Evolutionary conservation across 2,329 filamentous ascomycete genomes (phyloP).

Genomic region (Raffaelea ambrosiae): DNA sequence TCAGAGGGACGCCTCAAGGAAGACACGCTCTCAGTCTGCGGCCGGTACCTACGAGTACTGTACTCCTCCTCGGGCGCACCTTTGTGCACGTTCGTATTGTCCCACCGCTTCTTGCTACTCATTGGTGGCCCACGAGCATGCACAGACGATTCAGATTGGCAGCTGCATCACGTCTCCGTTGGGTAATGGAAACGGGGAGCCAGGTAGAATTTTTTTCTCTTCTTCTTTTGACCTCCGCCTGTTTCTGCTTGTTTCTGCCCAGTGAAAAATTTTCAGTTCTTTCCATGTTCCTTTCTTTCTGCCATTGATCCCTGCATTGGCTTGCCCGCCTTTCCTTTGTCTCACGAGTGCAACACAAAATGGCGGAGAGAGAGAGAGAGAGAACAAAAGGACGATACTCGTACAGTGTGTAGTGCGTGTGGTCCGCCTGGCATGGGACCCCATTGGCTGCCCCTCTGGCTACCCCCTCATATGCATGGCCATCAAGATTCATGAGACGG

Average conservation of each 20-base stretch:
- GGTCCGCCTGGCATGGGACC: too few relatives aligned
- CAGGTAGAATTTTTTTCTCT: background rate
- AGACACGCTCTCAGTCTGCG: too few relatives aligned
- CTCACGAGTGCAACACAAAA: background rate
- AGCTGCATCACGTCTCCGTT: background rate
- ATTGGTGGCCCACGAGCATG: conserved; percentile 1
- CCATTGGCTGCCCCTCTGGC: too few relatives aligned
- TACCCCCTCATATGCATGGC: too few relatives aligned
- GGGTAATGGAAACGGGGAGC: background rate
- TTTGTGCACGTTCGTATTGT: too few relatives aligned
- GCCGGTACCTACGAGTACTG: too few relatives aligned
- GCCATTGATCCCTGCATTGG: background rate
- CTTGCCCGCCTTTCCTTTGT: too few relatives aligned
- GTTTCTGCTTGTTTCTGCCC: background rate
- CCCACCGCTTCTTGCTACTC: too few relatives aligned
- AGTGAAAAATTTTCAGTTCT: background rate
- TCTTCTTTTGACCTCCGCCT: background rate
- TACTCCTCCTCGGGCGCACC: too few relatives aligned
- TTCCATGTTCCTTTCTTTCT: background rate
- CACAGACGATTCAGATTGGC: conserved; percentile 2
- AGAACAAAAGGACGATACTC: background rate
- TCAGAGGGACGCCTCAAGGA: too few relatives aligned
- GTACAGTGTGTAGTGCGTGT: too few relatives aligned
- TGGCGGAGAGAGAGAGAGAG: background rate
- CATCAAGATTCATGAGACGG: too few relatives aligned